Evolutionary conservation across 768 basidiomycete genomes (phyloP).

Genomic region (Lyophyllum atratum): DNA sequence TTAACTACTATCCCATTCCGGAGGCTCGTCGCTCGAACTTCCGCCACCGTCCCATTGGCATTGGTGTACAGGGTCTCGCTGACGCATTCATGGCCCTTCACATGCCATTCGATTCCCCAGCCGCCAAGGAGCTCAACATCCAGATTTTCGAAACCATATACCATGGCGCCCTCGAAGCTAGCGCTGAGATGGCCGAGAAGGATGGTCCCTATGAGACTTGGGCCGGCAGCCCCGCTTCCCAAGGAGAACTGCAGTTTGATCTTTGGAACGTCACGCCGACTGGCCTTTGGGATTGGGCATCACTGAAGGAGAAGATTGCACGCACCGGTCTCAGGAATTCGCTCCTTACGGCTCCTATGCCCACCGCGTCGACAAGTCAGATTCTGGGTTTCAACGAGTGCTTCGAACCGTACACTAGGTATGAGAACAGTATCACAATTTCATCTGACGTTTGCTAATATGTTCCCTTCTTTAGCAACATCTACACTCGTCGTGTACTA

Average conservation of each 20-base stretch:
- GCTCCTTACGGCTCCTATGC: constrained; percentile 94
- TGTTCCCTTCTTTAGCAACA: constrained; percentile 65
- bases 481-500: constrained; percentile 98
- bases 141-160: constrained; percentile 99
- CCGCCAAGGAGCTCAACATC: constrained; percentile 85
- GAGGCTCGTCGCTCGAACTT: constrained; percentile 93
- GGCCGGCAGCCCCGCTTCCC: constrained; percentile 86
- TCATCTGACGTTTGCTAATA: constrained; percentile 4
- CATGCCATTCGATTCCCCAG: constrained; percentile 91
- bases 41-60: constrained; percentile 96
- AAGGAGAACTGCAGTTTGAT: constrained; percentile 91
- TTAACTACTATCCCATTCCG: constrained; percentile 93
- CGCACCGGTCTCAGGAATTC: constrained; percentile 87
- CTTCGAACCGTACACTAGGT: constrained; percentile 98
- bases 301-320: constrained; percentile 84
- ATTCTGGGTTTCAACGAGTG: constrained; percentile 99
- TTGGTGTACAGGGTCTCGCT: constrained; percentile 97
- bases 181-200: constrained; percentile 77
- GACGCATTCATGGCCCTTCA: constrained; percentile 98
- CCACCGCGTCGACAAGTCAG: constrained; percentile 97
- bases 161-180: constrained; percentile 90
- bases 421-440: constrained; percentile 16
- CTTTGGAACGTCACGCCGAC: constrained; percentile 92
- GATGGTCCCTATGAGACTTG: constrained; percentile 89
- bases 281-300: constrained; percentile 91